Evolutionary conservation across 2,329 filamentous ascomycete genomes (phyloP).

Genomic region (Epichloe bromicola): DNA sequence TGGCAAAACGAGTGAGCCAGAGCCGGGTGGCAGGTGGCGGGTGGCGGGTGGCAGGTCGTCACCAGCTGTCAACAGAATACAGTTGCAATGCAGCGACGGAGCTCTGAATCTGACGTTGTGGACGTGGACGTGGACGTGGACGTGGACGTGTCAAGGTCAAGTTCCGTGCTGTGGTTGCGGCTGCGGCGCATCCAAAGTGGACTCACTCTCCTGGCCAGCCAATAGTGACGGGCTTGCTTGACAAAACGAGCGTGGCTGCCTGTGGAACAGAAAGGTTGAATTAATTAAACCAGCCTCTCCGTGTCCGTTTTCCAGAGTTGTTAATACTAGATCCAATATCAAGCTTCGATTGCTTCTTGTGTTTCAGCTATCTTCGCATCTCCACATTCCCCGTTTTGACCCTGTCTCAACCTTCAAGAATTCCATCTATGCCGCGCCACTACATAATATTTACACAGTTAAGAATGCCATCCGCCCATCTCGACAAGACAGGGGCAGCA

Average conservation of each 20-base stretch:
- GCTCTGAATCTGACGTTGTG: neutral
- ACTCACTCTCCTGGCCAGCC: neutral
- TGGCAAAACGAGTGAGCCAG: neutral
- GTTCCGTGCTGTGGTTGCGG: neutral
- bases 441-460: neutral
- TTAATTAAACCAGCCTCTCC: too few species aligned
- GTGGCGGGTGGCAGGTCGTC: neutral
- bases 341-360: neutral
- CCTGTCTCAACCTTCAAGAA: neutral
- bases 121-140: neutral
- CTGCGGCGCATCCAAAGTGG: neutral
- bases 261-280: neutral
- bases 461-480: neutral
- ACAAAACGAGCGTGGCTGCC: neutral
- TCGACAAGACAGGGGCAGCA: neutral
- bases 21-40: neutral
- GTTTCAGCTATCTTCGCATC: neutral
- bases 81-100: neutral
- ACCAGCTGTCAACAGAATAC: neutral
- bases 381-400: neutral
- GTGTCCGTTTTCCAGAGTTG: too few species aligned
- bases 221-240: neutral
- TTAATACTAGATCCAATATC: neutral
- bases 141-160: neutral
- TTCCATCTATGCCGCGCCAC: neutral